A percentile compares a stretch with the other conserved stretches of the same genome.
Evolutionary conservation across 129 eudicot species (phyloP).

Genomic region (Silybum marianum): DNA sequence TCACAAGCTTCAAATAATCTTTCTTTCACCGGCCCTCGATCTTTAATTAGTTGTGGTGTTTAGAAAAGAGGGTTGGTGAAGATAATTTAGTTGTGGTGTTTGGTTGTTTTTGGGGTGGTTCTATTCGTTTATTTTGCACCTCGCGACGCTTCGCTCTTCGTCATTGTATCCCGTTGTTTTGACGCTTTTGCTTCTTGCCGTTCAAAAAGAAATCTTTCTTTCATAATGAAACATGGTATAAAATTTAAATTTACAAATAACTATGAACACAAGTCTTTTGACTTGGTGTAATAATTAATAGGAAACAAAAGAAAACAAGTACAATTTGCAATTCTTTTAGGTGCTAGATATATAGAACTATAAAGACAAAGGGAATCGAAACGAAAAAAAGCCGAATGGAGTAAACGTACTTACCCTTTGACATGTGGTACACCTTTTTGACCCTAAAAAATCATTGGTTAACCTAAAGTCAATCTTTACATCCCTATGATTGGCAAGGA

Average conservation of each 20-base stretch:
- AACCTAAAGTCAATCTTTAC: slow-evolving; percentile 26
- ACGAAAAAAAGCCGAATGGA: slow-evolving; percentile 23
- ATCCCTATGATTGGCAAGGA: slow-evolving; percentile 24
- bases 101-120: too few relatives aligned
- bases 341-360: slow-evolving; percentile 10
- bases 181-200: too few relatives aligned
- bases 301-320: not conserved
- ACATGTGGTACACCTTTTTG: slow-evolving; percentile 29
- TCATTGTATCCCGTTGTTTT: too few relatives aligned
- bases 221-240: not conserved
- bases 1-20: not conserved
- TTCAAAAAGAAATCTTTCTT: not conserved
- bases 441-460: slow-evolving; percentile 17
- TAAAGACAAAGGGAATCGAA: slow-evolving; percentile 14
- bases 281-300: not conserved
- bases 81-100: too few relatives aligned
- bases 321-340: not conserved
- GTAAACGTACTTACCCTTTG: slow-evolving; percentile 39
- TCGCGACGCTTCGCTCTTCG: too few relatives aligned
- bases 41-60: too few relatives aligned
- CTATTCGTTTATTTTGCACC: too few relatives aligned
- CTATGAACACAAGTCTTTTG: slow-evolving; percentile 6
- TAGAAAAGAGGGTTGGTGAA: too few relatives aligned
- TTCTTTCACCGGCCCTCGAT: not conserved
- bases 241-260: not conserved